Conservation (phyloP, 2,329 filamentous ascomycete genomes). For the Exutisphaerella laricina region DNA sequence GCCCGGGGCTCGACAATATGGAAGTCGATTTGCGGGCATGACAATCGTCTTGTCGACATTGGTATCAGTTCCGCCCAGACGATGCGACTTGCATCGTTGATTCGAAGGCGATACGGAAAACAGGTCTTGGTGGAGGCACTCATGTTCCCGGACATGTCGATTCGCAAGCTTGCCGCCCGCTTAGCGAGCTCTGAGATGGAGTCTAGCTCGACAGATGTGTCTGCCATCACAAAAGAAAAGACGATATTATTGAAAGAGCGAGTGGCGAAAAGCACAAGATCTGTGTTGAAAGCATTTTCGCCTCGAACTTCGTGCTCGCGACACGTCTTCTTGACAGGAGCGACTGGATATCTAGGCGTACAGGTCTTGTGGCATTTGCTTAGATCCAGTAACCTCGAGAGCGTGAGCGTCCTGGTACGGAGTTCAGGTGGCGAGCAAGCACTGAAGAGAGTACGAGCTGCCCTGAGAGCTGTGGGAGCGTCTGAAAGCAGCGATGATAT, state of each 20-base stretch:
- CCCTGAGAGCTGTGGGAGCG: neutral
- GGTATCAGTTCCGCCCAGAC: constrained; percentile 7
- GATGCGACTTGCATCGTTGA: constrained; percentile 5
- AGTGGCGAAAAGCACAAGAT: neutral
- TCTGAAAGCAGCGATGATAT: neutral
- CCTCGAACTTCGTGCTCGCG: neutral
- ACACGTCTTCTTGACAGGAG: neutral
- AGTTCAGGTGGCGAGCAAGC: neutral
- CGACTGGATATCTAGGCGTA: neutral
- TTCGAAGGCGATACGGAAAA: neutral
- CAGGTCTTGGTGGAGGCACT: neutral
- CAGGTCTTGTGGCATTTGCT: neutral
- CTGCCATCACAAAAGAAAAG: neutral
- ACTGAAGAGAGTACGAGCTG: neutral
- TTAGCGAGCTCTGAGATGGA: neutral
- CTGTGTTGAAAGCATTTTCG: neutral
- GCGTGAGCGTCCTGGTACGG: neutral
- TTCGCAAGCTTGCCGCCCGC: neutral
- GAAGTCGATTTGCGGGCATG: constrained; percentile 4
- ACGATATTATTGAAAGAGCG: neutral
- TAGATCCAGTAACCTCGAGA: neutral
- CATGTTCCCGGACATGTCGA: neutral
- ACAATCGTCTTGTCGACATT: constrained; percentile 4
- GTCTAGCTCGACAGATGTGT: neutral
- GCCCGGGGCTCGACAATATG: neutral